phyloP scores from a whole-genome alignment of 345 rosid species.

The Anastatica hierochuntica region DNA sequence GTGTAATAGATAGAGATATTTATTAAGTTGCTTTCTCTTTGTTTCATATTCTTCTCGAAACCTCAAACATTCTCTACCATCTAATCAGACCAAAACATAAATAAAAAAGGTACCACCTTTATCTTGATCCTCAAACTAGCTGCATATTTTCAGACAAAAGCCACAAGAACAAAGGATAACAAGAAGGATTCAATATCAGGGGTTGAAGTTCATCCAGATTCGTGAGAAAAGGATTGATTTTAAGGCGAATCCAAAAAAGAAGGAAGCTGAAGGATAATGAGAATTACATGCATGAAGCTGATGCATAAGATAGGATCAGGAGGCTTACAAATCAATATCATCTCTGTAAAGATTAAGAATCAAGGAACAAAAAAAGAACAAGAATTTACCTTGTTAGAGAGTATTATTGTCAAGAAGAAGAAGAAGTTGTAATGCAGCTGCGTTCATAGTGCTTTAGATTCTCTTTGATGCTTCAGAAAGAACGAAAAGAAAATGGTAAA shows the following conservation, averaged over 20 bases:
- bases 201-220: too few species aligned
- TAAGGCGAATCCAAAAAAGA: background rate
- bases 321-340: background rate
- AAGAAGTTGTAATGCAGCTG: background rate
- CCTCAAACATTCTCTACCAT: too few species aligned
- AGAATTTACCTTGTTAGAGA: constrained; percentile 18
- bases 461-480: too few species aligned
- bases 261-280: background rate
- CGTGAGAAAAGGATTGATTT: too few species aligned
- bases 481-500: too few species aligned
- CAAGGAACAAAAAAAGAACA: background rate
- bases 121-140: too few species aligned
- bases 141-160: background rate
- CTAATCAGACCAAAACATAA: background rate
- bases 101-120: too few species aligned
- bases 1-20: too few species aligned
- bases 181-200: too few species aligned
- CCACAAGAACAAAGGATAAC: constrained; percentile 6
- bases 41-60: background rate
- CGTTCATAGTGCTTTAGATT: background rate
- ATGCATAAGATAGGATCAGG: background rate
- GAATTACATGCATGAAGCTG: constrained; percentile 1
- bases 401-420: background rate
- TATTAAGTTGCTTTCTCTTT: too few species aligned
- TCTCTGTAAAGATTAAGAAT: too few species aligned